phyloP scores from a whole-genome alignment of 2,329 filamentous ascomycete species.

The Eutypa lata region DNA sequence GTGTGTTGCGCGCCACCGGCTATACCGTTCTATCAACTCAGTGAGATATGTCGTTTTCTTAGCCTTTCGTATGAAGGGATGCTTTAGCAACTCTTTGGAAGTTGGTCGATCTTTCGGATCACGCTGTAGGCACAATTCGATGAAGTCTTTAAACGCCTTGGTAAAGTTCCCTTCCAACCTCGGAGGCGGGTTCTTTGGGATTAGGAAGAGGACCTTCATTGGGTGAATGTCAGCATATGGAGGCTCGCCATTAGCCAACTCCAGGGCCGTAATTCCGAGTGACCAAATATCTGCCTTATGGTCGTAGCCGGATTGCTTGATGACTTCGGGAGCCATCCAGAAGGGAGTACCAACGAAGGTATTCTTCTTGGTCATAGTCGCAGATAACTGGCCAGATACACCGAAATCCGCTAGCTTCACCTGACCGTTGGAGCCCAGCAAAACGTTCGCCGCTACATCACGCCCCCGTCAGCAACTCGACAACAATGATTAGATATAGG shows the following conservation, averaged over 20 bases:
- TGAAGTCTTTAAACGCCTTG: constrained; percentile 79
- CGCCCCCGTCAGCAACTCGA: constrained; percentile 14
- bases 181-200: constrained; percentile 90
- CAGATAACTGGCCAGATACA: constrained; percentile 91
- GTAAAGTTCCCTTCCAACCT: constrained; percentile 77
- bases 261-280: constrained; percentile 87
- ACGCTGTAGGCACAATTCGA: constrained; percentile 79
- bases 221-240: constrained; percentile 96
- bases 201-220: constrained; percentile 96
- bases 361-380: constrained; percentile 99
- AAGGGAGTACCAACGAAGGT: constrained; percentile 98
- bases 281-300: constrained; percentile 99
- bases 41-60: constrained; percentile 97
- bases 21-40: constrained; percentile 88
- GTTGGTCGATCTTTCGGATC: constrained; percentile 87
- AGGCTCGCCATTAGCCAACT: constrained; percentile 86
- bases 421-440: constrained; percentile 85
- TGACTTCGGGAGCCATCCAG: constrained; percentile 99
- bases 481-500: neutral
- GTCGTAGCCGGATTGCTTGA: constrained; percentile 97
- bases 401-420: constrained; percentile 98
- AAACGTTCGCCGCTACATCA: constrained; percentile 77
- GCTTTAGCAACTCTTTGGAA: constrained; percentile 81
- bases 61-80: constrained; percentile 84
- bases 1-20: constrained; percentile 80